phyloP scores from a whole-genome alignment of 2,329 filamentous ascomycete species.

The Fusarium globosum region DNA sequence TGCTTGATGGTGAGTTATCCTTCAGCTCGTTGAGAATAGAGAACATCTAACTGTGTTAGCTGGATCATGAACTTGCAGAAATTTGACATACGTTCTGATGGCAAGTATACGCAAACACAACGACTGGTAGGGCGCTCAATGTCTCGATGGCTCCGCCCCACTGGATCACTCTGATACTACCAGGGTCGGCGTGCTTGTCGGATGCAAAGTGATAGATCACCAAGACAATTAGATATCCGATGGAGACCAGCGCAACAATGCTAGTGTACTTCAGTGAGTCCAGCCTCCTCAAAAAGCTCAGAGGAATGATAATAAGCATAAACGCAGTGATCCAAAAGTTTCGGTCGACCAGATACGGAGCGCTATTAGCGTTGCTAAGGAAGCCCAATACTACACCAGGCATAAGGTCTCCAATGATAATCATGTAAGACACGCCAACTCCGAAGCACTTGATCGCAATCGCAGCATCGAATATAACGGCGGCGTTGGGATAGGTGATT shows the following conservation, averaged over 20 bases:
- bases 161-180: conserved; percentile 78
- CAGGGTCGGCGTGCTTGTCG: conserved; percentile 79
- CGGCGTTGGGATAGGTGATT: conserved; percentile 95
- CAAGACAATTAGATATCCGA: conserved; percentile 91
- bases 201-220: conserved; percentile 92
- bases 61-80: neutral
- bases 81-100: conserved; percentile 83
- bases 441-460: conserved; percentile 99
- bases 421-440: conserved; percentile 95
- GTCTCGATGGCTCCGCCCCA: conserved; percentile 84
- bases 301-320: conserved; percentile 94
- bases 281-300: conserved; percentile 89
- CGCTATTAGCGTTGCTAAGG: conserved; percentile 66
- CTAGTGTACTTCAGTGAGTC: conserved; percentile 99
- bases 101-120: conserved; percentile 99
- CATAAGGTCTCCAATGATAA: conserved; percentile 99
- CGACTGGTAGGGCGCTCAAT: conserved; percentile 89
- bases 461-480: conserved; percentile 93
- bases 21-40: conserved; percentile 96
- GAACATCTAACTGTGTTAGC: conserved; percentile 78
- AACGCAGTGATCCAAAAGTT: conserved; percentile 99
- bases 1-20: conserved; percentile 79
- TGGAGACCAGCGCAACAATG: conserved; percentile 88
- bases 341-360: conserved; percentile 84
- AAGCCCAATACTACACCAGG: conserved; percentile 91